Base-by-base conservation (phyloP, 805 yeast genomes). In the Ogataea nonfermentans region DNA sequence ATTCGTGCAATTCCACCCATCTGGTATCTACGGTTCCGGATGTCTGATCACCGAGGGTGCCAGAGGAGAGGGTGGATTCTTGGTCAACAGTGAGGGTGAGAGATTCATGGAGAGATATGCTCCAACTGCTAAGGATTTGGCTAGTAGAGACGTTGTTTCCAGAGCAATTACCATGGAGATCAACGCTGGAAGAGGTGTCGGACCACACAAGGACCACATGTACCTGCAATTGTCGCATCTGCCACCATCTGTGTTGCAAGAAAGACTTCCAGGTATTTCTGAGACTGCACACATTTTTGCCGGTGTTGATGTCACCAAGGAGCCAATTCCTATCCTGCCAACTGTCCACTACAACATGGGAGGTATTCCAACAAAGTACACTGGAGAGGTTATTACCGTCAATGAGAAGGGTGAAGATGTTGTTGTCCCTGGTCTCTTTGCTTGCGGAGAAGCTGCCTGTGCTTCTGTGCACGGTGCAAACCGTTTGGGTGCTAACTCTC, bases 261-360 rank as follows among this genome's bases (percentile, higher is more conserved):
- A 90, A 74, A 84, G 99, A 75, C 77, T 91, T 59, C 99, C 99
- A 56, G 99, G 99, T 83, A 91, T 91, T 57, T 91, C 98, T 51
- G 97, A 91, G 73, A 91, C 99, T 44, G 98, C 99, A 32, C 84
- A 89, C 52, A 91, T 91, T 67, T 91, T 91, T 61, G 98, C 99
- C 34, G 99, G 99, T 76, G 99, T 91, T 51, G 99, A 91, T 69
- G 98, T 91, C 52, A 93, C 99, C 44, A 93, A 93, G 74, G 97
- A 91, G 73, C 99, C 99, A 61, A 93, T 93, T 65, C 99, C 98
- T 57, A 90, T 91, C 57, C 70, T 93, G 56, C 99, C 99, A 57
- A 91, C 99, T 52, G 99, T 93, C 47, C 99, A 91, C 71, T 91
- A 93, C 76, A 91, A 91, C 71, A 91, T 91, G 99, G 99, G 99